Percentiles rank a stretch among this genome's conserved stretches.
phyloP scores from a whole-genome alignment of 2,329 filamentous ascomycete genomes.

The Scedosporium apiospermum region DNA sequence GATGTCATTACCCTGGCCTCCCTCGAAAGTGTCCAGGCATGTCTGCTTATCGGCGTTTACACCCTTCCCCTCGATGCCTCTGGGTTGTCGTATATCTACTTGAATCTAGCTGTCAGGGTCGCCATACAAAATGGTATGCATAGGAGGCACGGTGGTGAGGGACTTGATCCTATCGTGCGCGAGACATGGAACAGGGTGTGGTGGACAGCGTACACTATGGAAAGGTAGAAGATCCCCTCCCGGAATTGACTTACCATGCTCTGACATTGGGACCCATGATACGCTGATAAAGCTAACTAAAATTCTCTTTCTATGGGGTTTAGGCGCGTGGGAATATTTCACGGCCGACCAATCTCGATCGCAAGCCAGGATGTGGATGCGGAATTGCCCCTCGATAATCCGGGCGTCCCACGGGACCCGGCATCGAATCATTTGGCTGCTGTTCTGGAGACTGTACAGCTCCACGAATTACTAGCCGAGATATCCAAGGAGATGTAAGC shows the following conservation, averaged over 20 bases:
- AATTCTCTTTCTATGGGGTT: conserved; percentile 6
- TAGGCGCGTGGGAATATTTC: conserved; percentile 45
- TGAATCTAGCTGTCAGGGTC: conserved; percentile 44
- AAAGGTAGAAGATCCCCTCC: conserved; percentile 32
- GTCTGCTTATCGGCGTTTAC: conserved; percentile 45
- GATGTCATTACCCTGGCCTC: conserved; percentile 48
- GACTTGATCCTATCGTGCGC: conserved; percentile 34
- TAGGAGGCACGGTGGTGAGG: conserved; percentile 36
- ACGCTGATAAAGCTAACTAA: neutral
- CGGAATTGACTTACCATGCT: neutral
- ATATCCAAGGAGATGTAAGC: conserved; percentile 29
- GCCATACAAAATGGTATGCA: conserved; percentile 54
- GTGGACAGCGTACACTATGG: conserved; percentile 48
- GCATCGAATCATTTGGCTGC: conserved; percentile 33
- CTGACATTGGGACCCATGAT: neutral
- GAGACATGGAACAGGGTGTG: conserved; percentile 47
- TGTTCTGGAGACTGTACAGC: conserved; percentile 32
- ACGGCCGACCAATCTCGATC: conserved; percentile 46
- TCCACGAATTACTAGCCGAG: conserved; percentile 24
- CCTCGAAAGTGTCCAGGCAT: conserved; percentile 48
- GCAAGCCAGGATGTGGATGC: conserved; percentile 42
- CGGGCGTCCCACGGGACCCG: conserved; percentile 28
- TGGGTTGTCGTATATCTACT: conserved; percentile 46
- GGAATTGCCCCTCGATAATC: conserved; percentile 37
- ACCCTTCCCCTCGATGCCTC: conserved; percentile 45